Evolutionary conservation across 2,329 filamentous ascomycete genomes (phyloP).

Genomic region (Alternaria triticina): DNA sequence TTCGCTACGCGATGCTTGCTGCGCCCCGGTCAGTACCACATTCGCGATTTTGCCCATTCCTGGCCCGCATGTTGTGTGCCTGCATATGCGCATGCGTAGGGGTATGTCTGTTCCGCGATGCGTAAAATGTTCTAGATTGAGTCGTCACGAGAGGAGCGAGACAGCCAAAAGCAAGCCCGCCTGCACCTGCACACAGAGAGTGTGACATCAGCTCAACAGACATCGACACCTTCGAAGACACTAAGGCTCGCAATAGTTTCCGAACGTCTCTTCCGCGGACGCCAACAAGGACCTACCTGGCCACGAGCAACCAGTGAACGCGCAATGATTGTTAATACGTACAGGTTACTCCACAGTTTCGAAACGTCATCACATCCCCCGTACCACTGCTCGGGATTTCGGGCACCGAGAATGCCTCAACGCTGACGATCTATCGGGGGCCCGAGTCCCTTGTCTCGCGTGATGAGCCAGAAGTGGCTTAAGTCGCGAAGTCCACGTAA

Average conservation of each 20-base stretch:
- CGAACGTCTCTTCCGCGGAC: neutral
- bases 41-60: neutral
- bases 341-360: neutral
- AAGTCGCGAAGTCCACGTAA: neutral
- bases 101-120: too few species aligned
- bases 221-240: neutral
- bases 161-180: neutral
- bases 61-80: neutral
- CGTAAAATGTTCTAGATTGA: neutral
- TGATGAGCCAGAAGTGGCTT: neutral
- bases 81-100: neutral
- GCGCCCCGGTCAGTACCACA: neutral
- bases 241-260: accelerated
- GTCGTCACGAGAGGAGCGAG: neutral
- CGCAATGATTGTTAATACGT: neutral
- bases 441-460: neutral
- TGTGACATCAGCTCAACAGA: too few species aligned
- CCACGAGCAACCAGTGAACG: neutral
- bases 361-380: neutral
- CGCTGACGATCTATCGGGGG: neutral
- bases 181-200: too few species aligned
- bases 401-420: neutral
- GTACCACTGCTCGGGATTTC: neutral
- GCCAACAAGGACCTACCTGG: neutral
- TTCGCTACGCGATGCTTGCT: neutral